These are phyloP conservation scores for Micractinium conductrix DNA, from an alignment of 139 green algal genomes.

Conservation along the genomic window DNA sequence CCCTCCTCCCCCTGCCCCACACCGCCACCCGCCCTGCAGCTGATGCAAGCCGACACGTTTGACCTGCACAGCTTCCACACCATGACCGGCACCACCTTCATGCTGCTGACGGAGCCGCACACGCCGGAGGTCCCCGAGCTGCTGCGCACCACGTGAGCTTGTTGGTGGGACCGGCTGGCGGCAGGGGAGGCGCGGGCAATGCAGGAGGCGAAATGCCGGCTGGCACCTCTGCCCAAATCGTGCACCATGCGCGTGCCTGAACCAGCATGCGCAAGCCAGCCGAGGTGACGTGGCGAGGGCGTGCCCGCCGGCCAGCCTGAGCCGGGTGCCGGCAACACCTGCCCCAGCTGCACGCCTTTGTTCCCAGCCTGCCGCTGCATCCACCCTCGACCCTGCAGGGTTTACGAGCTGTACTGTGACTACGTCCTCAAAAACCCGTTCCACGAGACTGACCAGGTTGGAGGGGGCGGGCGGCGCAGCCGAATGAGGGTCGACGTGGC, in stretches of 20 bases:
- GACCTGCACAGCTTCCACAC: conserved; percentile 90
- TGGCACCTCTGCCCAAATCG: background rate
- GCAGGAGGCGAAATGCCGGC: background rate
- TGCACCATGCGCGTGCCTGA: background rate
- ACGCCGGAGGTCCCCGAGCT: conserved; percentile 71
- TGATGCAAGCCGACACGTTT: conserved; percentile 93
- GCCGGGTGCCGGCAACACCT: background rate
- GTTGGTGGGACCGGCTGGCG: background rate
- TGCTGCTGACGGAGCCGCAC: conserved; percentile 79
- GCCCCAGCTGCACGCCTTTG: background rate
- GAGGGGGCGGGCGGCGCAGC: background rate
- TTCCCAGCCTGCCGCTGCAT: background rate
- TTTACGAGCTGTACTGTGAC: conserved; percentile 67
- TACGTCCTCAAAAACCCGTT: conserved; percentile 75
- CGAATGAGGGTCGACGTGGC: background rate
- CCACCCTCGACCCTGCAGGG: too few relatives aligned
- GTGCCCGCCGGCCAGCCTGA: background rate
- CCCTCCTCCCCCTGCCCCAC: background rate
- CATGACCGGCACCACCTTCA: conserved; percentile 88
- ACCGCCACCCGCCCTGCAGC: conserved; percentile 56
- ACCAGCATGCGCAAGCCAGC: background rate
- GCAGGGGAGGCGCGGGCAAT: background rate
- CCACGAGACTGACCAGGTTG: conserved; percentile 68
- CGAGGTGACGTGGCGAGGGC: background rate
- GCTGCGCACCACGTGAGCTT: conserved; percentile 54